These are phyloP conservation scores for Gossypium davidsonii DNA, from an alignment of 441 rosid genomes.

Conservation along the genomic window DNA sequence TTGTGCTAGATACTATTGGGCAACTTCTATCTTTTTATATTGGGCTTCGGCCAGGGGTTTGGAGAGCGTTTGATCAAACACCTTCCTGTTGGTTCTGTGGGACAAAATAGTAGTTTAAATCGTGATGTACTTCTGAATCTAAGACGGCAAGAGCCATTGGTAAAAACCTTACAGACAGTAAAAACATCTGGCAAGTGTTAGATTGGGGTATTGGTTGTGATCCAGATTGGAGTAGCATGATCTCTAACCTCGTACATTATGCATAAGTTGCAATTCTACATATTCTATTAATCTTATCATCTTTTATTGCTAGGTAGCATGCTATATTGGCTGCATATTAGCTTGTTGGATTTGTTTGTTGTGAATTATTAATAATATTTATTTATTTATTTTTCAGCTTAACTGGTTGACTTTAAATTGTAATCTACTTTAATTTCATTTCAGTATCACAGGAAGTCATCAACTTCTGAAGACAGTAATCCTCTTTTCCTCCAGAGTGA, in stretches of 20 bases:
- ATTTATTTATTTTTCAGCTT: background rate
- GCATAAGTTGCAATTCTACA: background rate
- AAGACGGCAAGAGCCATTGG: background rate
- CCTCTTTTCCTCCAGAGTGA: slow-evolving; percentile 40
- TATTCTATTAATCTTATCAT: background rate
- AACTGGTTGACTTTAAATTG: slow-evolving; percentile 2
- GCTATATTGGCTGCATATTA: background rate
- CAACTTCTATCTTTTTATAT: background rate
- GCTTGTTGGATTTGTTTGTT: slow-evolving; percentile 1
- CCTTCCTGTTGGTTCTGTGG: background rate
- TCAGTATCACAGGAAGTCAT: slow-evolving; percentile 53
- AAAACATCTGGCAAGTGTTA: background rate
- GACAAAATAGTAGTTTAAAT: background rate
- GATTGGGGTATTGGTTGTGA: background rate
- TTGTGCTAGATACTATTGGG: too few relatives aligned
- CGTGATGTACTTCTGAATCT: background rate
- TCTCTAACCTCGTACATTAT: background rate
- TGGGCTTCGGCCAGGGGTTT: background rate
- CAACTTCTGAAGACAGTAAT: slow-evolving; percentile 28
- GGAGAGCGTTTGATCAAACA: background rate
- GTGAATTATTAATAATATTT: background rate
- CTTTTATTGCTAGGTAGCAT: background rate
- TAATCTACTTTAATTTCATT: slow-evolving; percentile 16
- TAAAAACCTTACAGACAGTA: background rate
- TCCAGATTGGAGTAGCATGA: slow-evolving; percentile 3